Conservation (phyloP, 352 stramenopile genomes). For the Phytophthora ramorum region DNA sequence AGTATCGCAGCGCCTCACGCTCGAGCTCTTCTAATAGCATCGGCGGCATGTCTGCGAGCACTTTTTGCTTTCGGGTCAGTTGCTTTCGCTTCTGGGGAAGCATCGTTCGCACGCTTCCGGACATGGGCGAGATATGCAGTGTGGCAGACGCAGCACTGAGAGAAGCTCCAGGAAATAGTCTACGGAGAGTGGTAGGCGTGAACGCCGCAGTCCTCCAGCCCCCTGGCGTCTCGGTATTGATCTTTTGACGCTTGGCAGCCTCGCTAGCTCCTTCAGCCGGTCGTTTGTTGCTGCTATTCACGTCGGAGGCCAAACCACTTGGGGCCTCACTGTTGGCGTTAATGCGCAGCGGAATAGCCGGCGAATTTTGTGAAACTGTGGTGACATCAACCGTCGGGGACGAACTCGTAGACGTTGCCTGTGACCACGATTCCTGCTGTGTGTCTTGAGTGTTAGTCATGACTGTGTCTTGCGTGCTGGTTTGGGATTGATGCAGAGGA, state of each 20-base stretch:
- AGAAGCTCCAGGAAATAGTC: slow-evolving; percentile 8
- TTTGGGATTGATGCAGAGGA: slow-evolving; percentile 6
- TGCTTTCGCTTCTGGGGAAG: slow-evolving; percentile 34
- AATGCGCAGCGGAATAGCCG: not conserved
- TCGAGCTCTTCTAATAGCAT: slow-evolving; percentile 47
- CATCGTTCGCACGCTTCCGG: slow-evolving; percentile 21
- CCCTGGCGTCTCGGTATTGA: slow-evolving; percentile 5
- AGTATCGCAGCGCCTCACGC: slow-evolving; percentile 34
- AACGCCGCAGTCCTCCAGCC: slow-evolving; percentile 5
- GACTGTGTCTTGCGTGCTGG: slow-evolving; percentile 21
- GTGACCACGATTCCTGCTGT: slow-evolving; percentile 21
- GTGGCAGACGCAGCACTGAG: slow-evolving; percentile 20
- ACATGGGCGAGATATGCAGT: slow-evolving; percentile 40
- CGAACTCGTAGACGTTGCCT: not conserved
- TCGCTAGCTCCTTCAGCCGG: slow-evolving; percentile 7
- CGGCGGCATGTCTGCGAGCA: slow-evolving; percentile 42
- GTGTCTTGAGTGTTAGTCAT: slow-evolving; percentile 18
- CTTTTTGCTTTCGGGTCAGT: slow-evolving; percentile 49
- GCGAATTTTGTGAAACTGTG: slow-evolving; percentile 1
- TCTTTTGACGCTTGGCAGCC: slow-evolving; percentile 34
- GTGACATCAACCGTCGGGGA: slow-evolving; percentile 6
- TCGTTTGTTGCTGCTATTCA: slow-evolving; percentile 32
- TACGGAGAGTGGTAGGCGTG: slow-evolving; percentile 20
- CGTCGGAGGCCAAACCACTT: not conserved
- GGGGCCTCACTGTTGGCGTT: slow-evolving; percentile 1